Evolutionary conservation across 495 filamentous ascomycete species (phyloP), one percentile per base, ranked within the genome.

Genomic region (Neurospora sp.): DNA sequence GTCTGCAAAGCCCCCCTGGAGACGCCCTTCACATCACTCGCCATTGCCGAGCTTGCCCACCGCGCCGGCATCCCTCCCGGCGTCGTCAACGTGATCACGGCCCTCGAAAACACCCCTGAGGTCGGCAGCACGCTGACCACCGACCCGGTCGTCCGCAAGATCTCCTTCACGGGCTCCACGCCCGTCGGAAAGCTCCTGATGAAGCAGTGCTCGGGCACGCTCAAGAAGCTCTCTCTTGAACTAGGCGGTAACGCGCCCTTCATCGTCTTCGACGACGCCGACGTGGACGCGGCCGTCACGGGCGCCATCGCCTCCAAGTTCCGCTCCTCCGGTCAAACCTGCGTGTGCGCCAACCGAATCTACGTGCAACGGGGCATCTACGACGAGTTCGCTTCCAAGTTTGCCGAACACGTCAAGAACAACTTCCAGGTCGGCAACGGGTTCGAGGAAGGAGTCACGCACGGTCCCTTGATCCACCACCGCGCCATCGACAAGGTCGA

Each of bases 191-290:
- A 91, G 76, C 86, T 97, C 3, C 86, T 97, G 35, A 94, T 94
- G 91, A 89, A 91, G 81, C 94, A 96, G 83, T 88, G 89, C 27
- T 86, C 93, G 0, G 85, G 86, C 9, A 96, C 93, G 0, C 83
- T 97, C 71, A 97, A 97, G 85, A 93, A 96, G 78, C 84, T 96
- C 22, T 92, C 89, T 5, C 90, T 97, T 77, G 94, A 97, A 78
- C 87, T 97, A 0, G 94, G 94, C 68, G 94, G 94, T 27, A 97
- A 97, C 79, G 91, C 93, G 0, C 94, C 94, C 2, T 96, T 97
- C 83, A 96, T 97, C 71, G 93, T 97, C 20, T 97, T 97, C 75
- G 92, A 96, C 71, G 94, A 97, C 77, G 92, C 94, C 40, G 91
- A 97, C 78, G 81, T 97, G 44, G 92, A 93, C 72, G 81, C 83